These are phyloP conservation scores for Cordyceps cicadae DNA, from an alignment of 2,329 filamentous ascomycete genomes.

Conservation along the genomic window DNA sequence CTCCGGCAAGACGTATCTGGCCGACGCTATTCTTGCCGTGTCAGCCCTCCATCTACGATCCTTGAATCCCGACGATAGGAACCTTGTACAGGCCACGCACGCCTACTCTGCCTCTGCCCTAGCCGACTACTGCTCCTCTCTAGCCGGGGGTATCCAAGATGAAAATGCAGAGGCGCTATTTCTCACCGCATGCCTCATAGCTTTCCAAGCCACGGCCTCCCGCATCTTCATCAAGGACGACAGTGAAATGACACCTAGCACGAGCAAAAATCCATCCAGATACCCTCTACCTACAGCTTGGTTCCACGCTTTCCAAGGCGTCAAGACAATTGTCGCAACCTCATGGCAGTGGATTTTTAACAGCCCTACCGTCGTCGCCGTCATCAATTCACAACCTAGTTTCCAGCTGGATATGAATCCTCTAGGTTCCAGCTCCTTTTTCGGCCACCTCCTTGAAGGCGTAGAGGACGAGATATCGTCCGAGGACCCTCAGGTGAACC, in stretches of 20 bases:
- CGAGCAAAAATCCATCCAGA: constrained; percentile 30
- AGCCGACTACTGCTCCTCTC: constrained; percentile 48
- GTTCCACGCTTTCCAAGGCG: constrained; percentile 61
- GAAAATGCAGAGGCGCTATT: constrained; percentile 56
- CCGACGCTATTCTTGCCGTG: constrained; percentile 56
- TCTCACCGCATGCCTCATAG: constrained; percentile 53
- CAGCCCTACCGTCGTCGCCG: constrained; percentile 48
- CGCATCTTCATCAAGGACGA: constrained; percentile 55
- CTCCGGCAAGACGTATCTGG: constrained; percentile 47
- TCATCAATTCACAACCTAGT: constrained; percentile 56
- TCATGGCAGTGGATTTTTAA: constrained; percentile 57
- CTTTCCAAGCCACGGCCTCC: constrained; percentile 58
- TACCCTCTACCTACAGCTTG: constrained; percentile 55
- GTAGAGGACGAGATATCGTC: constrained; percentile 46
- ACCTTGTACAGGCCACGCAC: constrained; percentile 54
- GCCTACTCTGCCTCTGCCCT: constrained; percentile 57
- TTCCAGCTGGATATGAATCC: constrained; percentile 52
- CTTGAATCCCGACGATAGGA: constrained; percentile 47
- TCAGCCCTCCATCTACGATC: constrained; percentile 55
- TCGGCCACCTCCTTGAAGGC: constrained; percentile 50
- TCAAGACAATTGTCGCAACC: constrained; percentile 55
- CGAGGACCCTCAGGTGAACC: constrained; percentile 23
- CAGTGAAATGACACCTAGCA: constrained; percentile 23
- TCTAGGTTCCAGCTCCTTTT: constrained; percentile 45
- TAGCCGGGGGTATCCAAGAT: constrained; percentile 49